Percentiles rank a stretch among this genome's conserved stretches.
These are phyloP conservation scores for Phytophthora macrochlamydospora DNA, from an alignment of 352 stramenopile species.

Conservation along the genomic window DNA sequence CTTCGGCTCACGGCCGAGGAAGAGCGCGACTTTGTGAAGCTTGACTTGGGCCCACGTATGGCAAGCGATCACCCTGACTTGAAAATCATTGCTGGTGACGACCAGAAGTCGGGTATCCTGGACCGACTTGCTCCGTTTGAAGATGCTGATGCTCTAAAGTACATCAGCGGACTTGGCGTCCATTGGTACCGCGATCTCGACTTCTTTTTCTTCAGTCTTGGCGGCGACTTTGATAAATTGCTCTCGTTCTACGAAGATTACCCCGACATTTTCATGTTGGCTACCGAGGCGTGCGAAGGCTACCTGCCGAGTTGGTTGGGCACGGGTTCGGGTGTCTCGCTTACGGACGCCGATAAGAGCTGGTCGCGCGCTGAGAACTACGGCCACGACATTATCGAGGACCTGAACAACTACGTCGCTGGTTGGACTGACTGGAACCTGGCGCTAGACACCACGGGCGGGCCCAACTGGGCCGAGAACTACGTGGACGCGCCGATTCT, in stretches of 20 bases:
- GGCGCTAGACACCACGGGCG: slow-evolving; percentile 56
- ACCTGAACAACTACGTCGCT: slow-evolving; percentile 72
- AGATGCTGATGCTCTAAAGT: slow-evolving; percentile 57
- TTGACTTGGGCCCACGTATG: slow-evolving; percentile 76
- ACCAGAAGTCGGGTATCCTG: slow-evolving; percentile 76
- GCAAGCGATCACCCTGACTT: slow-evolving; percentile 70
- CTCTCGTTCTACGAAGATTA: slow-evolving; percentile 48
- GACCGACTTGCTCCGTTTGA: slow-evolving; percentile 48
- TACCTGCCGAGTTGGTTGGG: slow-evolving; percentile 55
- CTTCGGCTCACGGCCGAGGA: slow-evolving; percentile 43
- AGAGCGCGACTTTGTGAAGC: slow-evolving; percentile 75
- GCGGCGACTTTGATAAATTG: slow-evolving; percentile 52
- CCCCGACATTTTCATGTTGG: slow-evolving; percentile 80
- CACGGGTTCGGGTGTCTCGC: slow-evolving; percentile 49
- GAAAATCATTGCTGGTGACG: slow-evolving; percentile 85
- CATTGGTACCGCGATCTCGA: slow-evolving; percentile 87
- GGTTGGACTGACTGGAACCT: slow-evolving; percentile 90
- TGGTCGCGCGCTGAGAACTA: slow-evolving; percentile 73
- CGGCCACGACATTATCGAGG: slow-evolving; percentile 79
- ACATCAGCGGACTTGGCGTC: slow-evolving; percentile 80
- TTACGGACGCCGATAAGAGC: slow-evolving; percentile 25
- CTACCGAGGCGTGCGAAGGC: slow-evolving; percentile 73
- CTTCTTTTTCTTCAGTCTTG: slow-evolving; percentile 39
- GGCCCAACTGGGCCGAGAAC: slow-evolving; percentile 73
- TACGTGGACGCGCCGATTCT: slow-evolving; percentile 69